Conservation (phyloP, 192 early-diverging fungal genomes). For the Powellomyces hirtus region DNA sequence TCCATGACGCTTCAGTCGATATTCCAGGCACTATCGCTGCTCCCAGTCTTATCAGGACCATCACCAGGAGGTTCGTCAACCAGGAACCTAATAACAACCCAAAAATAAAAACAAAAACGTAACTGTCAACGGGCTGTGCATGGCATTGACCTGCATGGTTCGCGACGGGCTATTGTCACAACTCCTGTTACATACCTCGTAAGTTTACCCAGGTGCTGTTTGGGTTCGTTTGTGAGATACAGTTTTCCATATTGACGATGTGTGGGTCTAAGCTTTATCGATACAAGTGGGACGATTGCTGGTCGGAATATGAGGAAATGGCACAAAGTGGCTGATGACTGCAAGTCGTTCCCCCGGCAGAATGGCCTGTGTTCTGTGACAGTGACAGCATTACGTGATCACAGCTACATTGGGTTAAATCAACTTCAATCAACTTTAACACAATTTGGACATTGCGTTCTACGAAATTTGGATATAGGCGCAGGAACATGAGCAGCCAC, state of each 20-base stretch:
- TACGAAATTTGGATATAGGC: too few species aligned
- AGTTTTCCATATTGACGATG: constrained; percentile 11
- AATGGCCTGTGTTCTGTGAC: too few species aligned
- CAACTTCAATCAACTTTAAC: too few species aligned
- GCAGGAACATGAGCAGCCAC: too few species aligned
- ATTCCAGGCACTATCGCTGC: constrained; percentile 88
- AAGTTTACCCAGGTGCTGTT: constrained; percentile 44
- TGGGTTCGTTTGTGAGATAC: constrained; percentile 26
- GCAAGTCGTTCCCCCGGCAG: too few species aligned
- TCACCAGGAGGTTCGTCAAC: constrained; percentile 83
- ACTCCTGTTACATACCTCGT: constrained; percentile 21
- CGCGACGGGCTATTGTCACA: neutral
- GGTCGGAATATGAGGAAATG: too few species aligned
- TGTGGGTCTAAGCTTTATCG: too few species aligned
- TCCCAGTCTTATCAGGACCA: constrained; percentile 72
- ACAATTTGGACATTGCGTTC: too few species aligned
- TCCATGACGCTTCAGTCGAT: constrained; percentile 92
- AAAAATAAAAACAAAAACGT: neutral
- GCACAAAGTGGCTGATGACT: too few species aligned
- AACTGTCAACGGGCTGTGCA: neutral
- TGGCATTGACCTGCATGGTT: neutral
- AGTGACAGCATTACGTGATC: too few species aligned
- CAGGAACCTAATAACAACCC: constrained; percentile 72
- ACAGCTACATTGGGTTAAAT: too few species aligned
- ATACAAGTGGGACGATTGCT: too few species aligned